phyloP scores from a whole-genome alignment of 2,329 filamentous ascomycete genomes.

The Fusarium scirpi region DNA sequence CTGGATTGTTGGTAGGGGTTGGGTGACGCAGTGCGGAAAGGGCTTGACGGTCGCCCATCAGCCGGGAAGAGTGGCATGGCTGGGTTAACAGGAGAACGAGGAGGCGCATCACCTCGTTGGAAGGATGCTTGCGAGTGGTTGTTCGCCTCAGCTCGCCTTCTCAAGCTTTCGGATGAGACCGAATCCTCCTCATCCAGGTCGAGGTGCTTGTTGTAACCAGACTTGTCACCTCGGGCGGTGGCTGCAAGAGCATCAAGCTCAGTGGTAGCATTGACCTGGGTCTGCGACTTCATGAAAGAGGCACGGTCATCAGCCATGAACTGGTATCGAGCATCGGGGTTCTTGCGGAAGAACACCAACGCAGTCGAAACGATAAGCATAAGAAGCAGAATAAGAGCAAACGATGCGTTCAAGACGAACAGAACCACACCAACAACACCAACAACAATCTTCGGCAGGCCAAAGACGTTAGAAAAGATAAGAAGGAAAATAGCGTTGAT shows the following conservation, averaged over 20 bases:
- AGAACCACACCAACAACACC: constrained; percentile 91
- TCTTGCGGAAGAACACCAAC: constrained; percentile 86
- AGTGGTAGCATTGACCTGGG: constrained; percentile 79
- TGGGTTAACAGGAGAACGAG: constrained; percentile 57
- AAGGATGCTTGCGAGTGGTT: constrained; percentile 52
- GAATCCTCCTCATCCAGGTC: constrained; percentile 59
- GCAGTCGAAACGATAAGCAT: constrained; percentile 74
- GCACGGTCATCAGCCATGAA: constrained; percentile 96
- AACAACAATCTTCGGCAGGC: constrained; percentile 83
- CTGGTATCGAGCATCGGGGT: constrained; percentile 94
- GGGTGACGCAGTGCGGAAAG: constrained; percentile 52
- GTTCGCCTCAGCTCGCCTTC: constrained; percentile 51
- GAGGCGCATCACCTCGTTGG: constrained; percentile 46
- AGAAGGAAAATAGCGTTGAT: constrained; percentile 89
- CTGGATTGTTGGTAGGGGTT: constrained; percentile 51
- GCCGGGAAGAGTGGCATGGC: constrained; percentile 59
- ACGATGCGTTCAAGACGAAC: constrained; percentile 87
- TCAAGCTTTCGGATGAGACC: constrained; percentile 54
- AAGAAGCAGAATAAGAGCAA: constrained; percentile 83
- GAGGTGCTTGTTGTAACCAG: constrained; percentile 60
- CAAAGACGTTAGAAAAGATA: constrained; percentile 88
- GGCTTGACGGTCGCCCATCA: constrained; percentile 52
- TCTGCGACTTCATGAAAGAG: constrained; percentile 97
- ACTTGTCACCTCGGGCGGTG: constrained; percentile 87
- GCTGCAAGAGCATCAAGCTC: constrained; percentile 91